Conservation (phyloP, 2,329 filamentous ascomycete species). For the Tothia fuscella region DNA sequence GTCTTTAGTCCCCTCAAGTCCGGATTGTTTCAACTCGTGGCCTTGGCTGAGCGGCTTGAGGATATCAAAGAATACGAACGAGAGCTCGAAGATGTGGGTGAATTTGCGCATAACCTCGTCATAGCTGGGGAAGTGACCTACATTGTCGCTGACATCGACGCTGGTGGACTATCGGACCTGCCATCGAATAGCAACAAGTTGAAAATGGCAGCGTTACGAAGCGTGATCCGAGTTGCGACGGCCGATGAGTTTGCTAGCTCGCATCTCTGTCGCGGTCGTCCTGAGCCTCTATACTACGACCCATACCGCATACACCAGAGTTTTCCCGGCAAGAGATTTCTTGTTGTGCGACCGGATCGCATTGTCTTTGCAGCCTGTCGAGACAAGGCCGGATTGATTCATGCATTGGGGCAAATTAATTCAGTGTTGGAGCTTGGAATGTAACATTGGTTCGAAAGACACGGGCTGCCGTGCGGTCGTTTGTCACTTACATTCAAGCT, state of each 20-base stretch:
- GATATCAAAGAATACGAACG: not conserved
- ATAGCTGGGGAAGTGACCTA: not conserved
- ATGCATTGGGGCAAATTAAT: not conserved
- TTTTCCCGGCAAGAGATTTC: slow-evolving; percentile 16
- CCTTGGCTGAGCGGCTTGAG: not conserved
- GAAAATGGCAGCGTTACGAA: slow-evolving; percentile 23
- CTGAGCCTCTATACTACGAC: slow-evolving; percentile 21
- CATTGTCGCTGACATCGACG: not conserved
- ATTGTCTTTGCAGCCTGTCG: slow-evolving; percentile 24
- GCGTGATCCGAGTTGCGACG: not conserved
- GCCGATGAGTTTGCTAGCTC: slow-evolving; percentile 8
- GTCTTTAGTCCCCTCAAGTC: not conserved
- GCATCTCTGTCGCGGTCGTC: slow-evolving; percentile 12
- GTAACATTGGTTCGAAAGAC: no score
- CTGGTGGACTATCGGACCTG: no score
- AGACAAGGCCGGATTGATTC: slow-evolving; percentile 15
- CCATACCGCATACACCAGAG: slow-evolving; percentile 17
- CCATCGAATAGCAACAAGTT: not conserved
- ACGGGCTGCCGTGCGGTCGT: no score
- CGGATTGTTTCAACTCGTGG: not conserved
- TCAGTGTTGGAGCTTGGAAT: not conserved
- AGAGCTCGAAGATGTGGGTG: not conserved
- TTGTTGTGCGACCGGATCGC: slow-evolving; percentile 23
- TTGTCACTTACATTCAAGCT: no score
- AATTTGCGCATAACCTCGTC: not conserved